phyloP scores from a whole-genome alignment of 768 basidiomycete species.

The Lentinula aciculospora region DNA sequence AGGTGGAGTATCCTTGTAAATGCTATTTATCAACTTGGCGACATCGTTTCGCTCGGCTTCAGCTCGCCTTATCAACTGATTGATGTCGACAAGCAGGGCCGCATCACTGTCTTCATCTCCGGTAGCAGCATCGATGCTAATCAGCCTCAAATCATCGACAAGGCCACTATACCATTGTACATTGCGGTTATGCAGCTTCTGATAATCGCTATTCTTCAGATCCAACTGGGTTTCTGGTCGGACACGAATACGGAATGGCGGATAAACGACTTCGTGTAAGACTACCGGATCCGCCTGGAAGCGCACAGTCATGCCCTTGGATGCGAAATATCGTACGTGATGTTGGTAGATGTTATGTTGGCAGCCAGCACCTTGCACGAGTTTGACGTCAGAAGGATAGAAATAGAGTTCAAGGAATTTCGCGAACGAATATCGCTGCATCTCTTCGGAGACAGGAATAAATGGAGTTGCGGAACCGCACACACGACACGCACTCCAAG shows the following conservation, averaged over 20 bases:
- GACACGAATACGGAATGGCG: slow-evolving; percentile 81
- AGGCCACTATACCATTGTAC: slow-evolving; percentile 69
- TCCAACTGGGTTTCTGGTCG: slow-evolving; percentile 84
- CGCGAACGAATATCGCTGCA: slow-evolving; percentile 90
- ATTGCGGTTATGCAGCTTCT: slow-evolving; percentile 67
- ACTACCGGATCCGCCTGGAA: slow-evolving; percentile 83
- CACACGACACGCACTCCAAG: slow-evolving; percentile 84
- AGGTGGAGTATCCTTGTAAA: slow-evolving; percentile 76
- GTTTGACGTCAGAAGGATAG: slow-evolving; percentile 82
- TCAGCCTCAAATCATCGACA: slow-evolving; percentile 70
- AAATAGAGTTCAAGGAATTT: slow-evolving; percentile 96
- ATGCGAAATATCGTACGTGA: slow-evolving; percentile 88
- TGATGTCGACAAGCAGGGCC: slow-evolving; percentile 55
- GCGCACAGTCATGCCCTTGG: slow-evolving; percentile 77
- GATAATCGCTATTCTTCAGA: slow-evolving; percentile 90
- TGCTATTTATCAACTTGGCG: slow-evolving; percentile 61
- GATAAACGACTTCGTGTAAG: slow-evolving; percentile 84
- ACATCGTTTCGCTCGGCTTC: slow-evolving; percentile 75
- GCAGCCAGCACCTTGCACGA: slow-evolving; percentile 86
- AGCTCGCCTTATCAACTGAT: slow-evolving; percentile 62
- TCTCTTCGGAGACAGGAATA: slow-evolving; percentile 85
- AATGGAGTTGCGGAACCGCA: slow-evolving; percentile 81
- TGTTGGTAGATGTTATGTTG: slow-evolving; percentile 92
- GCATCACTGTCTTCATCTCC: slow-evolving; percentile 72
- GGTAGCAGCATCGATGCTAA: slow-evolving; percentile 73